phyloP scores from a whole-genome alignment of 805 yeast species.

The Kluyveromyces dobzhanskii region DNA sequence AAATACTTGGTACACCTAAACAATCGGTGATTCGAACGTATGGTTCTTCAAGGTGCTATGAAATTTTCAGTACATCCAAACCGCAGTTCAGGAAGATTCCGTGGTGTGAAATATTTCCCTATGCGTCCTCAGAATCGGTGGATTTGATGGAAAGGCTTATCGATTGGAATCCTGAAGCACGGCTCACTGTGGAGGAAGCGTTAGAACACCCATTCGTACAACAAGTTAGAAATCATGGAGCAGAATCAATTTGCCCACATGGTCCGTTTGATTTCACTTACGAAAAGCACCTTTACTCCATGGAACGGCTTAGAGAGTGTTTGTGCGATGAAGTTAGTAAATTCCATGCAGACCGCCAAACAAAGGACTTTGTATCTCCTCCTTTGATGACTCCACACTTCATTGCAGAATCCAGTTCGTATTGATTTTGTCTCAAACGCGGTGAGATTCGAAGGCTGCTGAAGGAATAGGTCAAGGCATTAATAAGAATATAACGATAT shows the following conservation, averaged over 20 bases:
- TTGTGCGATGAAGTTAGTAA: slow-evolving; percentile 44
- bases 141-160: slow-evolving; percentile 48
- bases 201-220: slow-evolving; percentile 49
- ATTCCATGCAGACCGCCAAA: slow-evolving; percentile 1
- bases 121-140: slow-evolving; percentile 43
- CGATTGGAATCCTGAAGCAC: slow-evolving; percentile 51
- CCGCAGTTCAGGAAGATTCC: slow-evolving; percentile 34
- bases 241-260: slow-evolving; percentile 44
- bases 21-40: slow-evolving; percentile 35
- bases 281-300: slow-evolving; percentile 37
- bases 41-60: slow-evolving; percentile 41
- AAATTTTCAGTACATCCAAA: slow-evolving; percentile 36
- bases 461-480: too few species aligned
- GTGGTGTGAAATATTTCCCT: slow-evolving; percentile 56
- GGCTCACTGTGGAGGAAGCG: slow-evolving; percentile 50
- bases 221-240: slow-evolving; percentile 42
- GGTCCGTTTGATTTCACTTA: slow-evolving; percentile 57
- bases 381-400: slow-evolving; percentile 5
- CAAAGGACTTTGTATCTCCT: slow-evolving; percentile 3
- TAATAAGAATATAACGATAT: too few species aligned
- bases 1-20: slow-evolving; percentile 66
- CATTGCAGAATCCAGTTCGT: slow-evolving; percentile 1
- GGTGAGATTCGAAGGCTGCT: too few species aligned
- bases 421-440: too few species aligned
- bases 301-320: slow-evolving; percentile 40